These are phyloP conservation scores for Sinapis alba DNA, from an alignment of 441 rosid genomes.

Conservation along the genomic window DNA sequence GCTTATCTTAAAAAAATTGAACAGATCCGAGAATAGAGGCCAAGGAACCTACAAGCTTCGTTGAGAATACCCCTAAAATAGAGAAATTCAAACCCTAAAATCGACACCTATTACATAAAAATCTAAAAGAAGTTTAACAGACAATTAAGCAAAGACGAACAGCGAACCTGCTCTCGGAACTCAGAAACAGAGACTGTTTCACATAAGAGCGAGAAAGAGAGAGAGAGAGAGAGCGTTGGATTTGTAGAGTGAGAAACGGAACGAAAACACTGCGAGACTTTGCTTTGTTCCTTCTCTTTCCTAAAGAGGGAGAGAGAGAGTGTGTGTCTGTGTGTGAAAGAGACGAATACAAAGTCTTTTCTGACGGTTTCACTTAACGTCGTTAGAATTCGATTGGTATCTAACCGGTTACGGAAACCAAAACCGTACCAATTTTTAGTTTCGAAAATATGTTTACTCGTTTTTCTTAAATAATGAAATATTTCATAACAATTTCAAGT, in stretches of 20 bases:
- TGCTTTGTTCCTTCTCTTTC: slow-evolving; percentile 7
- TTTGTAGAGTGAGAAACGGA: slow-evolving; percentile 10
- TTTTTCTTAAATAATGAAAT: too few relatives aligned
- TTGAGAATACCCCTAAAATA: slow-evolving; percentile 17
- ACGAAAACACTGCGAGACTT: slow-evolving; percentile 13
- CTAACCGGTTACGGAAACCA: not conserved
- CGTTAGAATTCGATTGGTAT: slow-evolving; percentile 39
- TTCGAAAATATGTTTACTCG: not conserved
- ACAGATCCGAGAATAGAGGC: slow-evolving; percentile 62
- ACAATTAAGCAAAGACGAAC: not conserved
- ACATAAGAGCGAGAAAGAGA: slow-evolving; percentile 5
- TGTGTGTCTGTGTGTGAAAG: slow-evolving; percentile 10
- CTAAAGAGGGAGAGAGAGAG: slow-evolving; percentile 15
- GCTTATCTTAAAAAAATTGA: slow-evolving; percentile 18
- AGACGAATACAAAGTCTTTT: slow-evolving; percentile 44
- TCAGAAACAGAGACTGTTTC: not conserved
- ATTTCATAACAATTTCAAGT: not conserved
- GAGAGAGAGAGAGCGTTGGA: too few relatives aligned
- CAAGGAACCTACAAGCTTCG: slow-evolving; percentile 32
- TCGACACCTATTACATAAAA: not conserved
- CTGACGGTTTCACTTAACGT: slow-evolving; percentile 49
- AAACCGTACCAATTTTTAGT: slow-evolving; percentile 11
- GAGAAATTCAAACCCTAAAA: slow-evolving; percentile 15
- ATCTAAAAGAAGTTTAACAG: not conserved
- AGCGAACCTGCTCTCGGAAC: slow-evolving; percentile 18